phyloP scores from a whole-genome alignment of 495 filamentous ascomycete species.

The Cenococcum geophilum region DNA sequence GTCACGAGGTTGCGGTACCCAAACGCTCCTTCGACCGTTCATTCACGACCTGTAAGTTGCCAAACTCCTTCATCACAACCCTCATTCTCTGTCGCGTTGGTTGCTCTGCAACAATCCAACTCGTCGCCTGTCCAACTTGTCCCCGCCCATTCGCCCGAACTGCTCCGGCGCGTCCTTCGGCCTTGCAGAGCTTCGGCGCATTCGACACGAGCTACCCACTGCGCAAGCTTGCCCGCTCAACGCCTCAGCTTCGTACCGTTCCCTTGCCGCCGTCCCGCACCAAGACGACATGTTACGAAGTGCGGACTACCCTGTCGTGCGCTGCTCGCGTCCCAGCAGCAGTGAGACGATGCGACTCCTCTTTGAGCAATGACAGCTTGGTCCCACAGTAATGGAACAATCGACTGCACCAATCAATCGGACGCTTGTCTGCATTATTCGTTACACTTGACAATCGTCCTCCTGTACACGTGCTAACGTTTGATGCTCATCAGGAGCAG shows the following conservation, averaged over 20 bases:
- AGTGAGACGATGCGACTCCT: conserved; percentile 18
- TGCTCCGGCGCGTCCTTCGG: not conserved
- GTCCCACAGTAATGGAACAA: conserved; percentile 26
- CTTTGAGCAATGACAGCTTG: conserved; percentile 29
- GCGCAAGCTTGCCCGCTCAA: not conserved
- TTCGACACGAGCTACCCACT: not conserved
- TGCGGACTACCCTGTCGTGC: conserved; percentile 22
- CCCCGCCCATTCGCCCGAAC: not conserved
- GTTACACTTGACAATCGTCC: conserved; percentile 25
- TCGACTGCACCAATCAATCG: conserved; percentile 27
- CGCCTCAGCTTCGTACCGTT: not conserved
- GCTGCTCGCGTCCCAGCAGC: conserved; percentile 13
- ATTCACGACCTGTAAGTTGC: not conserved
- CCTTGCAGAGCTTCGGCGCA: not conserved
- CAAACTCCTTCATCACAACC: conserved; percentile 1
- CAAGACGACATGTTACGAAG: conserved; percentile 15
- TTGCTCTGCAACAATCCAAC: not conserved
- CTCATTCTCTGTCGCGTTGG: not conserved
- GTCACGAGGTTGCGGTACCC: not conserved
- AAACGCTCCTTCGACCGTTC: not conserved
- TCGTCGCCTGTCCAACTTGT: not conserved
- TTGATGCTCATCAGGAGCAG: conserved; percentile 23
- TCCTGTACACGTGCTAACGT: conserved; percentile 29
- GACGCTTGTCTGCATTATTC: conserved; percentile 17
- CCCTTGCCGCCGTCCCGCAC: not conserved